A percentile compares a stretch with the other conserved stretches of the same genome.
These are phyloP conservation scores for Begonia masoniana DNA, from an alignment of 306 rosid genomes.

Conservation along the genomic window DNA sequence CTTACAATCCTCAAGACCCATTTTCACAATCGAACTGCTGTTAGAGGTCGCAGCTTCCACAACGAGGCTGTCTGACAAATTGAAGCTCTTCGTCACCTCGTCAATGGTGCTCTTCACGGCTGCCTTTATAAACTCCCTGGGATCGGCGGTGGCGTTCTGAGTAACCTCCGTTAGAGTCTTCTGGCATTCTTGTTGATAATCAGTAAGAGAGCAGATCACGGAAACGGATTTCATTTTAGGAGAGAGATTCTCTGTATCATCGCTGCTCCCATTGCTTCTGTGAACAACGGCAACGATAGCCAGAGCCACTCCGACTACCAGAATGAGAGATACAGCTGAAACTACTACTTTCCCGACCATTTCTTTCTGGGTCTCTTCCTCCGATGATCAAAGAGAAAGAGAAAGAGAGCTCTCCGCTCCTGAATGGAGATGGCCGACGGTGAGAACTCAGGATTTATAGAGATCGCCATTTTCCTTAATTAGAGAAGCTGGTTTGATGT, in stretches of 20 bases:
- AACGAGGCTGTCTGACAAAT: conserved; percentile 29
- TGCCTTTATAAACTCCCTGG: conserved; percentile 25
- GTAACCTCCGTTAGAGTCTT: conserved; percentile 18
- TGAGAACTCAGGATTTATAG: no score
- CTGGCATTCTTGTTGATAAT: conserved; percentile 30
- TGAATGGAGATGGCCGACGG: no score
- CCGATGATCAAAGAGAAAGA: no score
- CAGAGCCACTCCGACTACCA: conserved; percentile 47
- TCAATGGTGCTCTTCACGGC: conserved; percentile 24
- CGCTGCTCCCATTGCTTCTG: neutral
- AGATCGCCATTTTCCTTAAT: no score
- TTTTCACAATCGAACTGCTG: conserved; percentile 12
- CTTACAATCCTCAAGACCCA: conserved; percentile 49
- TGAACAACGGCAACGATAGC: conserved; percentile 28
- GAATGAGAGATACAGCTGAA: conserved; percentile 36
- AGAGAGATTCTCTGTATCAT: neutral
- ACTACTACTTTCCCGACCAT: conserved; percentile 33
- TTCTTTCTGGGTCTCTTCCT: neutral
- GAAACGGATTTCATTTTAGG: conserved; percentile 18
- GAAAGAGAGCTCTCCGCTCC: no score
- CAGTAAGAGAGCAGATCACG: conserved; percentile 25
- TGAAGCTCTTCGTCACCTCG: conserved; percentile 27
- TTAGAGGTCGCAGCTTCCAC: conserved; percentile 6
- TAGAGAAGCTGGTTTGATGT: no score
- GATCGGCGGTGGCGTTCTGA: conserved; percentile 12